Conservation (phyloP, 176 grass and related monocot genomes). For the Panicum miliaceum region DNA sequence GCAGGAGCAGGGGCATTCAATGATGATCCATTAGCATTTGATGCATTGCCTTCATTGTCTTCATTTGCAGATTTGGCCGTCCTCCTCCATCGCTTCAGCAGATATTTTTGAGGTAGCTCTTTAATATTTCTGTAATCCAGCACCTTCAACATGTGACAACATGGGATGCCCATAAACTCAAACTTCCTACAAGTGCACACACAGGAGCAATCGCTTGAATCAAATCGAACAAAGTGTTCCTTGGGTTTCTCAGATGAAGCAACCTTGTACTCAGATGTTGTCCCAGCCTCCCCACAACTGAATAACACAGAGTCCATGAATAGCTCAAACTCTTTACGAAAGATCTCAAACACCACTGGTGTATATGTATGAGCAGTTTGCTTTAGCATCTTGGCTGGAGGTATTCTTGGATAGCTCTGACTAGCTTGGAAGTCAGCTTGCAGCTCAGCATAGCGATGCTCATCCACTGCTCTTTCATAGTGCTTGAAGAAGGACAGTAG, state of each 20-base stretch:
- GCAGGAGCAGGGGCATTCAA: slow-evolving; percentile 43
- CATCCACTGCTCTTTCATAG: slow-evolving; percentile 94
- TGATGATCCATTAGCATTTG: slow-evolving; percentile 46
- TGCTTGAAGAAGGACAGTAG: slow-evolving; percentile 95
- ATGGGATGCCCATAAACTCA: slow-evolving; percentile 92
- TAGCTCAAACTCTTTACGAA: slow-evolving; percentile 95
- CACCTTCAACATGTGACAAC: slow-evolving; percentile 94
- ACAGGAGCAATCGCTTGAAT: slow-evolving; percentile 83
- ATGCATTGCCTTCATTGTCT: slow-evolving; percentile 50
- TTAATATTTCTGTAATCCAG: slow-evolving; percentile 98
- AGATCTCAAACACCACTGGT: slow-evolving; percentile 96
- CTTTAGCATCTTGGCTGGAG: slow-evolving; percentile 91
- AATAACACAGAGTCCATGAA: slow-evolving; percentile 98
- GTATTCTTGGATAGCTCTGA: slow-evolving; percentile 98
- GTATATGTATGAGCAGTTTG: slow-evolving; percentile 96
- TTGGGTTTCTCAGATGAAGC: slow-evolving; percentile 83
- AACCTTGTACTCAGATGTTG: slow-evolving; percentile 80
- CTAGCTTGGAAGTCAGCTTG: slow-evolving; percentile 99
- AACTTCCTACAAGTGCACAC: slow-evolving; percentile 93
- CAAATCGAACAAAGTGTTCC: slow-evolving; percentile 87
- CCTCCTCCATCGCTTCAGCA: slow-evolving; percentile 95
- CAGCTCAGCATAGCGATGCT: slow-evolving; percentile 94
- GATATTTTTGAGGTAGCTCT: slow-evolving; percentile 85
- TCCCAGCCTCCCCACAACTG: slow-evolving; percentile 70
- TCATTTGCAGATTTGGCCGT: slow-evolving; percentile 75